Percentiles rank a stretch among this genome's conserved stretches.
Conservation (phyloP, 2,329 filamentous ascomycete species). For the Emmonsiellopsis sp. region DNA sequence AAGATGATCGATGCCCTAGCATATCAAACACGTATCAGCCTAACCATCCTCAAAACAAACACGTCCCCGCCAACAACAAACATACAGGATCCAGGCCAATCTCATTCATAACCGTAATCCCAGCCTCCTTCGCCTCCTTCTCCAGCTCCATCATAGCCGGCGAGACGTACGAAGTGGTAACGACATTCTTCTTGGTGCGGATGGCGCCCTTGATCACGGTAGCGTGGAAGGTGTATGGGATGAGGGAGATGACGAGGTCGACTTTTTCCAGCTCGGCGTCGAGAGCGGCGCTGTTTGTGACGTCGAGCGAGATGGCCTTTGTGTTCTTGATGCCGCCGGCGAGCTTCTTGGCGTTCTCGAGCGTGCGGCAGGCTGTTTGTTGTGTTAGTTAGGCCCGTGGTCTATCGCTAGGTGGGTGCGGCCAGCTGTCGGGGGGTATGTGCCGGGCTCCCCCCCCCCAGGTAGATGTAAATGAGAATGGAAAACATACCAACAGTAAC, state of each 20-base stretch:
- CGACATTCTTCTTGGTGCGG: constrained; percentile 87
- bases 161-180: constrained; percentile 89
- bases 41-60: not conserved
- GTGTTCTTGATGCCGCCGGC: constrained; percentile 62
- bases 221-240: constrained; percentile 86
- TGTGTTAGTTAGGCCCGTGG: not conserved
- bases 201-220: constrained; percentile 90
- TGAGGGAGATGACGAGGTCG: constrained; percentile 71
- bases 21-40: constrained; percentile 2
- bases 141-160: constrained; percentile 88
- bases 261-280: constrained; percentile 72
- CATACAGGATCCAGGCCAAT: constrained; percentile 53
- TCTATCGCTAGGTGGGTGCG: not conserved
- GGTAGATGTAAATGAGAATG: not conserved
- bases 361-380: constrained; percentile 63
- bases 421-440: not conserved
- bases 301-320: constrained; percentile 72
- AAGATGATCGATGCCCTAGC: constrained; percentile 38
- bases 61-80: not conserved
- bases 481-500: constrained; percentile 54
- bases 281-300: constrained; percentile 64
- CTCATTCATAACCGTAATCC: constrained; percentile 97
- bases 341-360: constrained; percentile 67
- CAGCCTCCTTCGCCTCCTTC: constrained; percentile 70
- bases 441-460: no score